A percentile compares a stretch with the other conserved stretches of the same genome.
phyloP scores from a whole-genome alignment of 345 rosid genomes.

The Raphanus sativus region DNA sequence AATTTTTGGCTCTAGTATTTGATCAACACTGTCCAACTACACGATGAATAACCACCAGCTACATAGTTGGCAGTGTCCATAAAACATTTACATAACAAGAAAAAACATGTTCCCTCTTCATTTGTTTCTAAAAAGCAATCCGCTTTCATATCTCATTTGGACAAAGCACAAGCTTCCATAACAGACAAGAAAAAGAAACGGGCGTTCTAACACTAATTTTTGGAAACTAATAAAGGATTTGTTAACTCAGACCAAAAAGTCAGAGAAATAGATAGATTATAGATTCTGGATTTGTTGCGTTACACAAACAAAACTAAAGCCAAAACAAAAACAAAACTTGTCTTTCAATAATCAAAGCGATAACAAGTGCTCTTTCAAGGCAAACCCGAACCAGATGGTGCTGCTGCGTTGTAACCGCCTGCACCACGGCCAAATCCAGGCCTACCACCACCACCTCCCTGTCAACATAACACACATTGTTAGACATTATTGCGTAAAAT shows the following conservation, averaged over 20 bases:
- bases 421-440: constrained; percentile 83
- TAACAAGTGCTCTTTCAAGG: constrained; percentile 35
- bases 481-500: neutral
- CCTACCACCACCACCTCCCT: constrained; percentile 71
- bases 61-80: neutral
- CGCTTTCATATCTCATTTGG: neutral
- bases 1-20: neutral
- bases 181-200: neutral
- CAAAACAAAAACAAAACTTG: constrained; percentile 9
- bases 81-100: too few relatives aligned
- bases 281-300: constrained; percentile 9
- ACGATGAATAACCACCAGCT: neutral
- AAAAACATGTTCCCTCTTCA: neutral
- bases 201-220: neutral
- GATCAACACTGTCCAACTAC: neutral
- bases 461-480: neutral
- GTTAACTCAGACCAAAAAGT: neutral
- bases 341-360: neutral
- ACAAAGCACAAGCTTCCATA: neutral
- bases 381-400: constrained; percentile 52
- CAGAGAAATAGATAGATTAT: neutral
- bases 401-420: constrained; percentile 53
- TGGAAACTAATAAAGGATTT: neutral
- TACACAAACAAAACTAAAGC: constrained; percentile 23
- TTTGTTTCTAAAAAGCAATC: neutral